A percentile compares a stretch with the other conserved stretches of the same genome.
These are phyloP conservation scores for Punctularia strigosozonata DNA, from an alignment of 768 basidiomycete genomes.

Conservation along the genomic window DNA sequence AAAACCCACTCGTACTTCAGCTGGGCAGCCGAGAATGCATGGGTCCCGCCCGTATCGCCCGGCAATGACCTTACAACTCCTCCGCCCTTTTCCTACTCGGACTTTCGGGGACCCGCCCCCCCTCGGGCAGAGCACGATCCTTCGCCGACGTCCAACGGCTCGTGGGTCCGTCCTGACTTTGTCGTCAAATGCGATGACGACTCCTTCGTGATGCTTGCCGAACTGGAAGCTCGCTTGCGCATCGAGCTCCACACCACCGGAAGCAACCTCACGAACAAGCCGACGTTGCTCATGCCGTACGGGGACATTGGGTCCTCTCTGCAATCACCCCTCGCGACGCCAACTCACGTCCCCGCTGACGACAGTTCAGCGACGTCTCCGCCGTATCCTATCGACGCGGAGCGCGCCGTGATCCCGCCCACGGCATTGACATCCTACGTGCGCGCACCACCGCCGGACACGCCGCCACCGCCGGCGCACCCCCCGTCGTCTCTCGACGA, in stretches of 20 bases:
- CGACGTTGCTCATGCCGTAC: not conserved
- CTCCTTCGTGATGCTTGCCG: slow-evolving; percentile 88
- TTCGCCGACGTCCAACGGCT: slow-evolving; percentile 39
- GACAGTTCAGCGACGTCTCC: slow-evolving; percentile 2
- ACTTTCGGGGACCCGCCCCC: slow-evolving; percentile 41
- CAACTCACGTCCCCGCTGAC: not conserved
- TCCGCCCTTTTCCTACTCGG: slow-evolving; percentile 55
- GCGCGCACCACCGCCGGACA: not conserved
- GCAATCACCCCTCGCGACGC: not conserved
- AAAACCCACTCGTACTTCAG: slow-evolving; percentile 88
- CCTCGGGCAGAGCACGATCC: slow-evolving; percentile 66
- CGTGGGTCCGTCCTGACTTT: slow-evolving; percentile 83
- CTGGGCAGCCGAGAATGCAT: slow-evolving; percentile 86
- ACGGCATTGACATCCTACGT: no score
- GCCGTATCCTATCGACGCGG: not conserved
- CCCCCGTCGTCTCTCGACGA: slow-evolving; percentile 25
- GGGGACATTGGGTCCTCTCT: no score
- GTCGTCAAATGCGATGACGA: slow-evolving; percentile 95
- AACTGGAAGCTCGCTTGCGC: slow-evolving; percentile 83
- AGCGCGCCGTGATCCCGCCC: not conserved
- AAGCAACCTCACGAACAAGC: slow-evolving; percentile 8
- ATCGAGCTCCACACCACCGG: slow-evolving; percentile 50
- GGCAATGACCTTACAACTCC: slow-evolving; percentile 29
- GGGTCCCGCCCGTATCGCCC: slow-evolving; percentile 79
- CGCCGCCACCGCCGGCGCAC: slow-evolving; percentile 6